These are phyloP conservation scores for Achlya hypogyna DNA, from an alignment of 352 stramenopile genomes.

Conservation along the genomic window DNA sequence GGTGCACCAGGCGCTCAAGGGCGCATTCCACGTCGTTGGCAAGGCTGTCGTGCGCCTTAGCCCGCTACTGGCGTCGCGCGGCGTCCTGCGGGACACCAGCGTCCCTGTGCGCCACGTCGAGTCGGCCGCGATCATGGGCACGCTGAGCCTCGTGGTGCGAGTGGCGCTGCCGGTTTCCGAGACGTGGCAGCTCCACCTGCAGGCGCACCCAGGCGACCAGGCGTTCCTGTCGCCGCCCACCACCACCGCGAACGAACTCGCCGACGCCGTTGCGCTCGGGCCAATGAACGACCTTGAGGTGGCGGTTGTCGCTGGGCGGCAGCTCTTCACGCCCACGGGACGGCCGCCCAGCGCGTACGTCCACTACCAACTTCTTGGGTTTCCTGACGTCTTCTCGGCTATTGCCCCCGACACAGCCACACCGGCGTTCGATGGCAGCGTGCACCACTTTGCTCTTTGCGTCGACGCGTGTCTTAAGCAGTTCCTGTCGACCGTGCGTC, in stretches of 20 bases:
- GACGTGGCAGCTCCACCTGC: slow-evolving; percentile 85
- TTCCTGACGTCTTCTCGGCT: slow-evolving; percentile 83
- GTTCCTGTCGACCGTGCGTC: slow-evolving; percentile 71
- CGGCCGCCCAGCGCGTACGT: slow-evolving; percentile 47
- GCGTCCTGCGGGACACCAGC: slow-evolving; percentile 51
- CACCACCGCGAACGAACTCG: no score
- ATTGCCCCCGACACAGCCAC: slow-evolving; percentile 51
- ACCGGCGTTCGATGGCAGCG: slow-evolving; percentile 57
- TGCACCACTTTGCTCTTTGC: slow-evolving; percentile 55
- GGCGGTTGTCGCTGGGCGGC: slow-evolving; percentile 28
- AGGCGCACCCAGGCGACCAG: slow-evolving; percentile 46
- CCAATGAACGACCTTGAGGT: slow-evolving; percentile 43
- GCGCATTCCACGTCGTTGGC: slow-evolving; percentile 84
- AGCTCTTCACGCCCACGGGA: not conserved
- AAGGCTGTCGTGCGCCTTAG: slow-evolving; percentile 53
- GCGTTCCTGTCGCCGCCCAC: not conserved
- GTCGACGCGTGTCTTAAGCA: slow-evolving; percentile 66
- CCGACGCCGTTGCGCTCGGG: not conserved
- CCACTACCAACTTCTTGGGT: slow-evolving; percentile 85
- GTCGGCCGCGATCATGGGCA: slow-evolving; percentile 40
- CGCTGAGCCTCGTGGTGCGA: slow-evolving; percentile 71
- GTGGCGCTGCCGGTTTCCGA: slow-evolving; percentile 86
- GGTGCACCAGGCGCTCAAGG: slow-evolving; percentile 78
- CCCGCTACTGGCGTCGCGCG: slow-evolving; percentile 62
- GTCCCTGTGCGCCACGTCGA: slow-evolving; percentile 29